Evolutionary conservation across 1,284 basidiomycete species (phyloP).

Genomic region (Taiwanofungus camphoratus): DNA sequence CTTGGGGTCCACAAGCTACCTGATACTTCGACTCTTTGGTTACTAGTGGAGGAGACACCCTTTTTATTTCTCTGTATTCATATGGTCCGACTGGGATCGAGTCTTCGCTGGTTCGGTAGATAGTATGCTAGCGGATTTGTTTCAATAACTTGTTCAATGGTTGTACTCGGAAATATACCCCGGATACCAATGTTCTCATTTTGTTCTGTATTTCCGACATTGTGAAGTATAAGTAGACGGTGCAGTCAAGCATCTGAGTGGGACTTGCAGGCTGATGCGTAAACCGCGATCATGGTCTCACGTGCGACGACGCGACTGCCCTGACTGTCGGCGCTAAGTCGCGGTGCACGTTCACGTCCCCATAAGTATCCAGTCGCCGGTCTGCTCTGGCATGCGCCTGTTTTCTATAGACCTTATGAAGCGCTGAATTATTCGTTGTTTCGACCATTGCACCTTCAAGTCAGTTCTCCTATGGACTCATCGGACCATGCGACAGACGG

Average conservation of each 20-base stretch:
- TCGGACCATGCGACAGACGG: neutral
- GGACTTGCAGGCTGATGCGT: too few relatives aligned
- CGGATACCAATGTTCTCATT: neutral
- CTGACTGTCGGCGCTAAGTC: neutral
- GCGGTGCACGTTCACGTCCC: neutral
- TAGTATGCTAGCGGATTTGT: neutral
- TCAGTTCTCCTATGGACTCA: neutral
- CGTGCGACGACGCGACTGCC: neutral
- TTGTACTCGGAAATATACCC: neutral
- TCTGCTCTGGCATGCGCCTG: neutral
- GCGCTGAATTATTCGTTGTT: neutral
- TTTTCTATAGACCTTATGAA: too few relatives aligned
- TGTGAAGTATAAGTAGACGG: too few relatives aligned
- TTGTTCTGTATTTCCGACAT: neutral
- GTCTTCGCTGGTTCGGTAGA: constrained; percentile 14
- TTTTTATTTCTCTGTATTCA: constrained; percentile 14
- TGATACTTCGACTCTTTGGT: constrained; percentile 70
- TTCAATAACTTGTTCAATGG: neutral
- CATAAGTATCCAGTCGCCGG: too few relatives aligned
- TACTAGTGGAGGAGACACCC: constrained; percentile 19
- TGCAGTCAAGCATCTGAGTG: too few relatives aligned
- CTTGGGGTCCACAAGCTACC: constrained; percentile 70
- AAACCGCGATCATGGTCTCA: too few relatives aligned
- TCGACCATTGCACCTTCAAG: neutral
- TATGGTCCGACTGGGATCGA: constrained; percentile 36